These are phyloP conservation scores for Alternaria atra DNA, from an alignment of 2,329 filamentous ascomycete species.

Conservation along the genomic window DNA sequence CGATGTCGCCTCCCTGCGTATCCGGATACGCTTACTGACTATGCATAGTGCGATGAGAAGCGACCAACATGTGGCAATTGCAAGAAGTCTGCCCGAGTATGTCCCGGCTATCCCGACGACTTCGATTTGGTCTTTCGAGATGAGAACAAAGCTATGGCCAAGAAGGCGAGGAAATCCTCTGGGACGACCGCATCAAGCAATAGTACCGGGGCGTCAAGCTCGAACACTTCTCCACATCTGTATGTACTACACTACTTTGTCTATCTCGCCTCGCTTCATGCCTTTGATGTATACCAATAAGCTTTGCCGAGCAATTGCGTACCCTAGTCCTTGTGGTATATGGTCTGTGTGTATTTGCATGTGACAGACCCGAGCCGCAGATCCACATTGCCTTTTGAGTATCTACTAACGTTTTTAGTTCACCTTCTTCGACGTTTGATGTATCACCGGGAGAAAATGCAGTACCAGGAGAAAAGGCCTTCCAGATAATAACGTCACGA, in stretches of 20 bases:
- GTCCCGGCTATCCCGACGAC: constrained; percentile 63
- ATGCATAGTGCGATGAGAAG: constrained; percentile 47
- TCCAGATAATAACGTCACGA: constrained; percentile 17
- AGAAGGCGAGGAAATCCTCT: constrained; percentile 63
- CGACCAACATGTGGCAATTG: constrained; percentile 49
- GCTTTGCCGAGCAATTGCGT: background rate
- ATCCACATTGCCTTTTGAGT: constrained; percentile 4
- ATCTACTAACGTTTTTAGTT: constrained; percentile 29
- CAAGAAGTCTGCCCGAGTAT: constrained; percentile 43
- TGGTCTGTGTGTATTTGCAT: constrained; percentile 1
- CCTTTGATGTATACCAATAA: background rate
- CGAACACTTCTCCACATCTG: constrained; percentile 43
- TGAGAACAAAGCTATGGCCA: constrained; percentile 73
- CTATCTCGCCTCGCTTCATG: background rate
- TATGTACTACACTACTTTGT: constrained; percentile 28
- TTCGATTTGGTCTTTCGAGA: constrained; percentile 78
- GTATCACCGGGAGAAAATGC: constrained; percentile 18
- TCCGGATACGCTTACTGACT: constrained; percentile 13
- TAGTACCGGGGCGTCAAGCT: constrained; percentile 29
- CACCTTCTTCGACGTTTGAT: constrained; percentile 32
- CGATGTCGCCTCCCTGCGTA: background rate
- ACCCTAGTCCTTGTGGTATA: background rate
- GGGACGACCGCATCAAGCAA: constrained; percentile 27
- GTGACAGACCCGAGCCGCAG: background rate
- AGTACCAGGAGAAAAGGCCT: constrained; percentile 6